Percentiles rank a stretch among this genome's conserved stretches.
Evolutionary conservation across 1,284 basidiomycete genomes (phyloP).

Genomic region (Ustilago xerochloae): DNA sequence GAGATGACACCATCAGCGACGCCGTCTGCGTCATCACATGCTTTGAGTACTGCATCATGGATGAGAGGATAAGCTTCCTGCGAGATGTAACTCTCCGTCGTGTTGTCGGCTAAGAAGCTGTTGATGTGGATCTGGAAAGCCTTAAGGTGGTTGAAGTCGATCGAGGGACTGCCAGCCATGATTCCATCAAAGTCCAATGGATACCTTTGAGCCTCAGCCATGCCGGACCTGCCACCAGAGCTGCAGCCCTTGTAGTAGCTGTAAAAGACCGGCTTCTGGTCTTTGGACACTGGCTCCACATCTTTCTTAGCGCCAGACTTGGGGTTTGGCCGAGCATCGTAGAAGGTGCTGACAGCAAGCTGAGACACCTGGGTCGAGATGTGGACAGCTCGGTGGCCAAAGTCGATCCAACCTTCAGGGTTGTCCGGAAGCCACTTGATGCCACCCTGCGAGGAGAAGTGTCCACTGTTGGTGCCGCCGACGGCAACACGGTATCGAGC

Average conservation of each 20-base stretch:
- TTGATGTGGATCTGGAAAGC: constrained; percentile 55
- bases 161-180: constrained; percentile 44
- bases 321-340: constrained; percentile 11
- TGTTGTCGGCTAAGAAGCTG: constrained; percentile 21
- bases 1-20: constrained; percentile 43
- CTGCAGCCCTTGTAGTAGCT: constrained; percentile 53
- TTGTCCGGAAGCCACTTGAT: constrained; percentile 22
- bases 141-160: constrained; percentile 45
- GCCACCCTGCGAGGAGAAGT: constrained; percentile 25
- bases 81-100: constrained; percentile 27
- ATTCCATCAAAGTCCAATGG: constrained; percentile 51
- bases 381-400: constrained; percentile 44
- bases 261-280: constrained; percentile 19
- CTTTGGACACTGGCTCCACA: background rate
- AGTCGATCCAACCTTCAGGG: constrained; percentile 35
- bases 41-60: constrained; percentile 28
- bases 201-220: constrained; percentile 42
- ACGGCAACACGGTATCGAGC: constrained; percentile 42
- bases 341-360: constrained; percentile 40
- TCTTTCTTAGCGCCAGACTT: background rate
- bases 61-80: constrained; percentile 23
- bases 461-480: constrained; percentile 44
- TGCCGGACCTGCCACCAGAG: constrained; percentile 44
- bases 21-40: constrained; percentile 47
- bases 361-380: constrained; percentile 33